Evolutionary conservation across 164 flowering plant species (phyloP), one percentile per base, ranked within the genome.

Genomic region (Vitis labrusca): DNA sequence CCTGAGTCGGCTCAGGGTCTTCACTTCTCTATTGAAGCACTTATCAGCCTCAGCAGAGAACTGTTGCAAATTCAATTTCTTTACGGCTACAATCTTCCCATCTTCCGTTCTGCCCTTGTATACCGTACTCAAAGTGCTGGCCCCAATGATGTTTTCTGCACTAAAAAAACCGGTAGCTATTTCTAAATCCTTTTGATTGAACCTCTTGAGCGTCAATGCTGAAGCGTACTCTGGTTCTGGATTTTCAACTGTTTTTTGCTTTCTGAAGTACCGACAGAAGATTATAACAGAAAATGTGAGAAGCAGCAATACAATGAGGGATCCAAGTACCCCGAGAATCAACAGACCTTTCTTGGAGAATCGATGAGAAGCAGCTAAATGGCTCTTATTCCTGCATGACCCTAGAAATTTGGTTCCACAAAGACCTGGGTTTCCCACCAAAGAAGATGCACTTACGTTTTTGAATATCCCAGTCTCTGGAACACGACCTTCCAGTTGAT

Each of bases 91-190:
- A 0, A 63, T 48, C 68, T 58, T 23, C 16, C 87, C 94, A 71
- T 85, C 86, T 74, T 76, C 84, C 19, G 90, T 50, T 59, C 57
- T 77, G 32, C 93, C 97, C 81, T 81, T 88, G 81, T 86, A 91
- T 14, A 93, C 98, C 0, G 85, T 90, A 78, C 97, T 93, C 74
- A 87, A 69, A 61, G 78, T 73, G 76, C 90, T 90, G 11, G 82
- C 23, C 9, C 95, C 95, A 58, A 93, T 71, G 15, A 91, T 79
- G 71, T 83, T 86, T 1, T 64, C 78, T 58, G 78, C 73, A 27
- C 77, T 80, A 81, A 93, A 93, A 69, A 44, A 78, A 62, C 72
- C 65, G 0, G 97, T 93, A 29, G 93, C 94, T 29, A 19, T 66
- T 67, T 84, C 86, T 57, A 93, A 51, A 2, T 89, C 92, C 63